Conservation (phyloP, 345 rosid species). For the Populus tremula region DNA sequence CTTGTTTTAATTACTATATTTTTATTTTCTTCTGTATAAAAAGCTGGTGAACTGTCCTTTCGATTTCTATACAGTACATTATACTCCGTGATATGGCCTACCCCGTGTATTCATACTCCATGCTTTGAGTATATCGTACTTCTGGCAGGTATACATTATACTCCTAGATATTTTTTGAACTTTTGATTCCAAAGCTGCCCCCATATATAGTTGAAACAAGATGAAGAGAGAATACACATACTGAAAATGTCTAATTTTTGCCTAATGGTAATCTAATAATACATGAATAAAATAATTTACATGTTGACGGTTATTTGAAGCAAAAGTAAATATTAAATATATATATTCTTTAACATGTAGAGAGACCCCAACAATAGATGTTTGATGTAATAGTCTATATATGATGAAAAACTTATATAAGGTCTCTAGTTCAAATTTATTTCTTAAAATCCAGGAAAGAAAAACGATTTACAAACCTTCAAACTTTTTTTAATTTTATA, state of each 20-base stretch:
- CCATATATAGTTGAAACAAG: not conserved
- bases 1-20: not conserved
- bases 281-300: no score
- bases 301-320: no score
- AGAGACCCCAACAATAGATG: no score
- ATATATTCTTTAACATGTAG: no score
- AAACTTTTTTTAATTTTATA: no score
- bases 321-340: no score
- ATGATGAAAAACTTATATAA: no score
- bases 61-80: slow-evolving; percentile 6
- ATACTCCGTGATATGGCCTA: no score
- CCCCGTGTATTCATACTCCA: slow-evolving; percentile 34
- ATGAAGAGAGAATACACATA: not conserved
- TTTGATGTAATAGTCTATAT: no score
- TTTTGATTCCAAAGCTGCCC: slow-evolving; percentile 21
- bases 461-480: no score
- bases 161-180: slow-evolving; percentile 10
- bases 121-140: slow-evolving; percentile 42
- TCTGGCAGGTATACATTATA: slow-evolving; percentile 27
- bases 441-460: not conserved
- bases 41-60: slow-evolving; percentile 25
- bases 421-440: no score
- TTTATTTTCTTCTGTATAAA: not conserved
- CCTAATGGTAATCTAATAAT: not conserved
- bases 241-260: no score